These are phyloP conservation scores for Curvularia verruculosa DNA, from an alignment of 2,329 filamentous ascomycete species.

Conservation along the genomic window DNA sequence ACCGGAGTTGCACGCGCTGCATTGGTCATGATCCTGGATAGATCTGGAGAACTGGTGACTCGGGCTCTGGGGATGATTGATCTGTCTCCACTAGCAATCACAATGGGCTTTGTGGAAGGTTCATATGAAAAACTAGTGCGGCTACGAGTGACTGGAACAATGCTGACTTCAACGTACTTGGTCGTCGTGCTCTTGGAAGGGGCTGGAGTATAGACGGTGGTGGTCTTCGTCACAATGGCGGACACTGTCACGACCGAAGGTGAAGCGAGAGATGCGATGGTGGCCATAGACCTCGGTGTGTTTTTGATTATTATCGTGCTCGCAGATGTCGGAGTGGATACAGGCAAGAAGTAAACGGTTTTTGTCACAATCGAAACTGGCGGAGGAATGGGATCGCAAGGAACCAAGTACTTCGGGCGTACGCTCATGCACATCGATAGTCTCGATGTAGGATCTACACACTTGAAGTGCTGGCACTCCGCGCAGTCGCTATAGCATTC, in stretches of 20 bases:
- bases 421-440: conserved; percentile 10
- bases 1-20: background rate
- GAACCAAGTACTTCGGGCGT: conserved; percentile 3
- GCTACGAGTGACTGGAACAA: no score
- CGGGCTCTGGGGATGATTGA: background rate
- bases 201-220: background rate
- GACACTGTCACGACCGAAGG: background rate
- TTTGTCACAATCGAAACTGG: background rate
- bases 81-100: background rate
- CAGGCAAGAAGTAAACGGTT: background rate
- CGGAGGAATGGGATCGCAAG: conserved; percentile 3
- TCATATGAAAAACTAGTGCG: background rate
- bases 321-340: background rate
- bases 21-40: background rate
- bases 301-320: background rate
- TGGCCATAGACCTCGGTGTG: background rate
- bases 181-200: background rate
- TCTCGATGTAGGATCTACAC: background rate
- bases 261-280: no score
- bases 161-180: background rate
- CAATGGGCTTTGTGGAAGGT: background rate
- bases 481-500: conserved; percentile 6
- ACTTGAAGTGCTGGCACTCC: conserved; percentile 5
- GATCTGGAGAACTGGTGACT: background rate
- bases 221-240: background rate